A percentile compares a stretch with the other conserved stretches of the same genome.
Evolutionary conservation across 2,329 filamentous ascomycete species (phyloP).

Genomic region (Aspergillus fructus): DNA sequence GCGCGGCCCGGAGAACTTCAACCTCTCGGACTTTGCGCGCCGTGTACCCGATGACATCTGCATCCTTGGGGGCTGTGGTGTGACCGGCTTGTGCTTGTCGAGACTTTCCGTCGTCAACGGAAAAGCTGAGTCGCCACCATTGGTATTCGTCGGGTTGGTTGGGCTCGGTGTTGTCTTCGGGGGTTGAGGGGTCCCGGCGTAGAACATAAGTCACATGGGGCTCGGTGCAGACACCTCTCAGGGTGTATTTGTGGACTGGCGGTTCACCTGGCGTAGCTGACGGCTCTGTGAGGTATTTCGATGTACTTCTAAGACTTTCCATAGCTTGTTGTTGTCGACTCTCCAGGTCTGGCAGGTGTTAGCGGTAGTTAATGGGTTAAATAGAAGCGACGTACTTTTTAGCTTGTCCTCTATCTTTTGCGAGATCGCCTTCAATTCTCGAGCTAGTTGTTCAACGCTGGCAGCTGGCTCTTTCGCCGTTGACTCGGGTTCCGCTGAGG

Average conservation of each 20-base stretch:
- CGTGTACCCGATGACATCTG: slow-evolving; percentile 41
- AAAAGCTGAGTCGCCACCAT: slow-evolving; percentile 59
- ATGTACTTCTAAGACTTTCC: slow-evolving; percentile 44
- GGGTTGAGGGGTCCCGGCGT: slow-evolving; percentile 31
- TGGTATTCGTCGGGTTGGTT: slow-evolving; percentile 38
- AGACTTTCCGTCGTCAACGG: slow-evolving; percentile 42
- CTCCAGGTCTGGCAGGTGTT: slow-evolving; percentile 40
- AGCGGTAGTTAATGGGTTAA: neutral
- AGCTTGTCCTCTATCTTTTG: slow-evolving; percentile 42
- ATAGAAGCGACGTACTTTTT: slow-evolving; percentile 29
- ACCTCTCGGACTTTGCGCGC: slow-evolving; percentile 47
- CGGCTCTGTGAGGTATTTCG: slow-evolving; percentile 48
- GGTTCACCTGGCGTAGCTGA: slow-evolving; percentile 40
- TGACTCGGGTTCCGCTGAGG: slow-evolving; percentile 16
- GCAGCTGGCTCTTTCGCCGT: slow-evolving; percentile 16
- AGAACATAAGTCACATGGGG: slow-evolving; percentile 59
- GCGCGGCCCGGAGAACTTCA: slow-evolving; percentile 56
- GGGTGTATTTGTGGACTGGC: slow-evolving; percentile 51
- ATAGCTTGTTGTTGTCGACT: slow-evolving; percentile 41
- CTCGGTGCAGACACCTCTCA: slow-evolving; percentile 59
- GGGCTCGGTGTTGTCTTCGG: slow-evolving; percentile 20
- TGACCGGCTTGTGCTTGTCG: slow-evolving; percentile 28
- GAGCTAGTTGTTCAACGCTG: slow-evolving; percentile 30
- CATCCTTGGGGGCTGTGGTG: slow-evolving; percentile 24
- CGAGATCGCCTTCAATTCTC: slow-evolving; percentile 37